phyloP scores from a whole-genome alignment of 306 rosid genomes.

The Acmispon strigosus region DNA sequence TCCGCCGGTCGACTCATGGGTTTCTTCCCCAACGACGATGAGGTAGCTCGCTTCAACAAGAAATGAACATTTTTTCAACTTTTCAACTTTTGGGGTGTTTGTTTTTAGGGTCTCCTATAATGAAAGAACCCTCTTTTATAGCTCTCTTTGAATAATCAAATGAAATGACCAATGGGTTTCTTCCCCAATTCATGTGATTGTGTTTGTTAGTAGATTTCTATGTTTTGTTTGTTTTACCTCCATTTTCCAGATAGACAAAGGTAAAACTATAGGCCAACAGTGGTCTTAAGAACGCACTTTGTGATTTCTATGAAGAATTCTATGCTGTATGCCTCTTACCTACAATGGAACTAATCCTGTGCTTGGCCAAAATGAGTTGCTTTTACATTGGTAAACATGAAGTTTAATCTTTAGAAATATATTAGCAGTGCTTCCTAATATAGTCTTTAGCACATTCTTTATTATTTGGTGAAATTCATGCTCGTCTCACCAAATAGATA shows the following conservation, averaged over 20 bases:
- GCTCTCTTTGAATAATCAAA: slow-evolving; percentile 10
- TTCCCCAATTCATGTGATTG: not conserved
- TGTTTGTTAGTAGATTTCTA: not conserved
- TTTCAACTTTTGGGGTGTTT: not conserved
- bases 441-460: too few relatives aligned
- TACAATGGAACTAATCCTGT: not conserved
- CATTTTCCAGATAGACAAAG: not conserved
- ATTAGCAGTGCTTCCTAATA: too few relatives aligned
- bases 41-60: slow-evolving; percentile 72
- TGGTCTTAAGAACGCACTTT: not conserved
- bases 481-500: too few relatives aligned
- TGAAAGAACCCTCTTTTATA: not conserved
- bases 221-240: not conserved
- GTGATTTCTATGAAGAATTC: not conserved
- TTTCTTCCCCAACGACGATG: slow-evolving; percentile 81
- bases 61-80: slow-evolving; percentile 32
- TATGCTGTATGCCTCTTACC: not conserved
- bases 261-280: not conserved
- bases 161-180: too few relatives aligned
- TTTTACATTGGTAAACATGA: not conserved
- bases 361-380: not conserved
- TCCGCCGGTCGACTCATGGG: slow-evolving; percentile 92
- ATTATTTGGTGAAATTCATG: too few relatives aligned
- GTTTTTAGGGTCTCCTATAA: not conserved
- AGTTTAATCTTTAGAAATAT: not conserved